Conservation (phyloP, 1,284 basidiomycete species). For the Pseudomicrostroma phylloplanum region DNA sequence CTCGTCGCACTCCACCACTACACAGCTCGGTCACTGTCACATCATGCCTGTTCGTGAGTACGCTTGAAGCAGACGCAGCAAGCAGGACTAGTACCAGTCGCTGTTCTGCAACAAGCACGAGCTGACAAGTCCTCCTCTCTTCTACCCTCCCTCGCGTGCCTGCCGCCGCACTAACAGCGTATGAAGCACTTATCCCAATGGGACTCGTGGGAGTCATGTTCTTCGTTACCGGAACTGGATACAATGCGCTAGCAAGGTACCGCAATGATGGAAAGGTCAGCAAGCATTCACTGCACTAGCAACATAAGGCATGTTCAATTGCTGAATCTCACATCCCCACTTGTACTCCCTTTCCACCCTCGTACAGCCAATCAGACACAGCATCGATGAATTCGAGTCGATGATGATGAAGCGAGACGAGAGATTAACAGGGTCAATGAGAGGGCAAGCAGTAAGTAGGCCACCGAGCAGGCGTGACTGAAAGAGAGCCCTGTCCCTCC, state of each 20-base stretch:
- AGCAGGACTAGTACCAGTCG: no score
- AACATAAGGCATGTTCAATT: neutral
- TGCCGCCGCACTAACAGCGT: neutral
- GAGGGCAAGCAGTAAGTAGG: constrained; percentile 48
- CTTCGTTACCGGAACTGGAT: constrained; percentile 48
- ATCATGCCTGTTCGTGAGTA: no score
- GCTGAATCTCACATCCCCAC: no score
- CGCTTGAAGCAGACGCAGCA: no score
- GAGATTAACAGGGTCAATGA: constrained; percentile 40
- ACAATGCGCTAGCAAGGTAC: constrained; percentile 37
- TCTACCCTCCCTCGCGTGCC: no score
- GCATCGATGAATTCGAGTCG: constrained; percentile 48
- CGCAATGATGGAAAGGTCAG: constrained; percentile 50
- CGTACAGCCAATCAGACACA: constrained; percentile 12
- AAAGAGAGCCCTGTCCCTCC: neutral
- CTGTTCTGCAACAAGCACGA: no score
- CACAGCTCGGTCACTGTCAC: no score
- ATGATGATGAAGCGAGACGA: constrained; percentile 51
- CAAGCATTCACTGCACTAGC: no score
- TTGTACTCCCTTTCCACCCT: neutral
- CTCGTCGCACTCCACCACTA: no score
- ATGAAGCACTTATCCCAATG: constrained; percentile 6
- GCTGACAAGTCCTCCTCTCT: no score
- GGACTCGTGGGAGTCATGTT: constrained; percentile 47
- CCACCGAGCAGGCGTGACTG: neutral